Conservation (phyloP, 202 grass and related monocot species). For the Eragrostis tef region DNA sequence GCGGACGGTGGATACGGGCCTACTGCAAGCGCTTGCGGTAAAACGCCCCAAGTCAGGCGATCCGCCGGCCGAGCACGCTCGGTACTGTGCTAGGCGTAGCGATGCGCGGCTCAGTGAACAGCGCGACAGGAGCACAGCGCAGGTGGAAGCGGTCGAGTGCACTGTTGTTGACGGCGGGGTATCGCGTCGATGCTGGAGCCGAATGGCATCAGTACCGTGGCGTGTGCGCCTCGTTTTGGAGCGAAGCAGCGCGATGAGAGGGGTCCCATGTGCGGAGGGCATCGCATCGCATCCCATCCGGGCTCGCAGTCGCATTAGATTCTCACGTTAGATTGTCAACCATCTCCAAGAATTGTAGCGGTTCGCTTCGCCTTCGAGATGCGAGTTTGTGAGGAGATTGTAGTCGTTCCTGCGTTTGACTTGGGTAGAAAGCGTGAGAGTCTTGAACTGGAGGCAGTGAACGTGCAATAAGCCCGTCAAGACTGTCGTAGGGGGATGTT, state of each 20-base stretch:
- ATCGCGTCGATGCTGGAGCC: neutral
- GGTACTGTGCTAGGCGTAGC: neutral
- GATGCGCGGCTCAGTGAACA: too few relatives aligned
- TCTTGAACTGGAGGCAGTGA: too few relatives aligned
- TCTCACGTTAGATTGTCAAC: slow-evolving; percentile 22
- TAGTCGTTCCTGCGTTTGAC: neutral
- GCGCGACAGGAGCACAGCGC: neutral
- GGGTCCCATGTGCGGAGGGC: too few relatives aligned
- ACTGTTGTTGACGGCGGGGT: too few relatives aligned
- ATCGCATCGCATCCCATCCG: too few relatives aligned
- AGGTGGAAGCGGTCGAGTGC: neutral
- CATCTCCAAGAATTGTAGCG: neutral
- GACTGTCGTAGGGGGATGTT: too few relatives aligned
- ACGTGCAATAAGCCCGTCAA: too few relatives aligned
- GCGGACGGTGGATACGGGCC: too few relatives aligned
- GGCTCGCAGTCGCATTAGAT: neutral
- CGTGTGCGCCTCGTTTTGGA: too few relatives aligned
- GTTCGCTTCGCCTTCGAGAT: neutral
- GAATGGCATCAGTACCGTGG: neutral
- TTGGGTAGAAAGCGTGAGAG: neutral
- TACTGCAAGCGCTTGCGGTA: too few relatives aligned
- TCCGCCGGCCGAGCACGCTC: neutral
- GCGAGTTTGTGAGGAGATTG: neutral
- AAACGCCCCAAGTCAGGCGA: too few relatives aligned
- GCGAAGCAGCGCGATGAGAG: neutral